Evolutionary conservation across 1,139 yeast genomes (phyloP), one percentile per base, ranked within the genome.

Genomic region (Yamadazyma pseudoaaseri): DNA sequence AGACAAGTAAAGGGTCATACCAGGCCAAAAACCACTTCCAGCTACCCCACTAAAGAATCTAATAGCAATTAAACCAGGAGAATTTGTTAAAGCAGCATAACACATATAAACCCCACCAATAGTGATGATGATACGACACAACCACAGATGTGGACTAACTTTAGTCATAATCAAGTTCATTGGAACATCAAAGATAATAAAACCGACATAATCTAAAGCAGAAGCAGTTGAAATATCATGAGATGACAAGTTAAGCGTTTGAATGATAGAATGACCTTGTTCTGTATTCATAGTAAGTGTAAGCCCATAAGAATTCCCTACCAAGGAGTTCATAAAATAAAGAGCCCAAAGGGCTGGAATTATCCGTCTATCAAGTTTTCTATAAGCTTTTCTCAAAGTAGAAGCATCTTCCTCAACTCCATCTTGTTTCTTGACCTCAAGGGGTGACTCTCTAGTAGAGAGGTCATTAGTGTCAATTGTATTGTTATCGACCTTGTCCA

Each of bases 11-110:
- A 86, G 86, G 16, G 90, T 81, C 81, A 87, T 69, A 8, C 96
- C 96, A 1, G 96, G 96, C 96, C 96, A 87, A 3, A 89, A 80
- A 24, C 96, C 96, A 8, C 96, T 95, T 32, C 89, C 89, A 39
- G 83, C 85, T 39, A 83, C 51, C 30, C 96, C 96, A 16, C 86
- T 75, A 39, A 87, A 70, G 37, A 86, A 78, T 43, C 95, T 71
- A 28, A 79, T 60, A 3, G 90, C 95, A 34, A 80, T 78, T 18
- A 86, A 61, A 2, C 94, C 94, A 3, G 70, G 54, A 9, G 73
- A 62, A 37, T 65, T 72, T 9, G 51, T 38, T 36, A 85, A 65
- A 0, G 85, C 79, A 8, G 78, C 67, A 54, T 83, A 85, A 52
- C 94, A 86, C 1, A 86, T 56, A 50, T 83, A 85, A 2, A 84